Conservation (phyloP, 2,329 filamentous ascomycete genomes). For the Didymosphaeria variabile region DNA sequence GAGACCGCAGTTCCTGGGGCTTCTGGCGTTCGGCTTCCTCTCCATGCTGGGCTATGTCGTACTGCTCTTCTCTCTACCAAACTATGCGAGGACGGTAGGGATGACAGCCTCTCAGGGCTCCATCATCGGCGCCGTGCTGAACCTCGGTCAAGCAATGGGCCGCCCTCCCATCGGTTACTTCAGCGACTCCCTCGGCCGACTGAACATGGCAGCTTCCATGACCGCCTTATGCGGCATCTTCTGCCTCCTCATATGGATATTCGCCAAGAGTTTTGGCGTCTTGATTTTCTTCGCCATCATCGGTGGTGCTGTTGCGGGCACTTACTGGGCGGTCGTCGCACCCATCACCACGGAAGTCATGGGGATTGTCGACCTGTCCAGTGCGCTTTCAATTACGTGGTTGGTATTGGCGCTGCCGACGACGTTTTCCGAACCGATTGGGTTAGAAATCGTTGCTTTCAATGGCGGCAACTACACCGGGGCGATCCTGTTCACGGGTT, state of each 20-base stretch:
- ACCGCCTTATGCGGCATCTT: constrained; percentile 72
- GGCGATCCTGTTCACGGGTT: constrained; percentile 68
- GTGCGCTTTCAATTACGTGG: constrained; percentile 76
- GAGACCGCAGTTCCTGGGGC: constrained; percentile 68
- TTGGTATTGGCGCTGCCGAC: constrained; percentile 74
- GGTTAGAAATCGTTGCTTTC: constrained; percentile 60
- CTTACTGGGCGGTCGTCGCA: constrained; percentile 70
- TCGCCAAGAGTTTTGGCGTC: constrained; percentile 72
- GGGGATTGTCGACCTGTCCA: constrained; percentile 73
- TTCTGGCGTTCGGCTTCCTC: constrained; percentile 74
- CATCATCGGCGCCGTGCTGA: constrained; percentile 76
- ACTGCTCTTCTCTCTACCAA: constrained; percentile 78
- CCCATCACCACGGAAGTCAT: constrained; percentile 79
- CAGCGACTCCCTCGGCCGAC: constrained; percentile 73
- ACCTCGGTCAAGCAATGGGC: constrained; percentile 72
- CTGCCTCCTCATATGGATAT: constrained; percentile 76
- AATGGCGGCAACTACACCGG: constrained; percentile 63
- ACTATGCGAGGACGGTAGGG: constrained; percentile 75
- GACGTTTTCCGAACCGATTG: constrained; percentile 69
- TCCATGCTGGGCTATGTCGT: constrained; percentile 78
- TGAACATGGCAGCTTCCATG: constrained; percentile 75
- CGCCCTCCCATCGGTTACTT: constrained; percentile 77
- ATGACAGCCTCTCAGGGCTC: constrained; percentile 73
- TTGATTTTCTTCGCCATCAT: constrained; percentile 76
- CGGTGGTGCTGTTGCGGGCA: constrained; percentile 72